Evolutionary conservation across 2,329 filamentous ascomycete species (phyloP).

Genomic region (Didymella pomorum): DNA sequence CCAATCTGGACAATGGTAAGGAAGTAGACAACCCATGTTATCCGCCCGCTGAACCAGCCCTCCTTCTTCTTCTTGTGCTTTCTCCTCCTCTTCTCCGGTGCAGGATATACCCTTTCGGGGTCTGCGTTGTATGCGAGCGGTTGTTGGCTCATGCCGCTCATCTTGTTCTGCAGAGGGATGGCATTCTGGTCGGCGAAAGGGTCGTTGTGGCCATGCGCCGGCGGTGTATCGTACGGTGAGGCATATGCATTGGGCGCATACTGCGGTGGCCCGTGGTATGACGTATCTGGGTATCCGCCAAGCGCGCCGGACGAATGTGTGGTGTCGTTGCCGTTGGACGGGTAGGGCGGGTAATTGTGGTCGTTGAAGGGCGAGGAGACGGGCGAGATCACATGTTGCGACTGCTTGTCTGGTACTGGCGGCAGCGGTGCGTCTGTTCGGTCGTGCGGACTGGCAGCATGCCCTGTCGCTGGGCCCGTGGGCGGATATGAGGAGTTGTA

Average conservation of each 20-base stretch:
- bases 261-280: conserved; percentile 62
- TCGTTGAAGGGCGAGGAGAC: conserved; percentile 47
- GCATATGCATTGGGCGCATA: conserved; percentile 33
- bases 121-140: conserved; percentile 50
- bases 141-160: conserved; percentile 49
- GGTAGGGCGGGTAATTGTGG: conserved; percentile 59
- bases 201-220: conserved; percentile 61
- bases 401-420: conserved; percentile 35
- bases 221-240: conserved; percentile 52
- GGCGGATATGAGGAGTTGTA: conserved; percentile 59
- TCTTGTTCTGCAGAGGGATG: conserved; percentile 55
- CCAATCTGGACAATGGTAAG: conserved; percentile 78
- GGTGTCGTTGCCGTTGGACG: conserved; percentile 37
- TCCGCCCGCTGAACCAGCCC: conserved; percentile 64
- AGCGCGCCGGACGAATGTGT: conserved; percentile 57
- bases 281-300: conserved; percentile 62
- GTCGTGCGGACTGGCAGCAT: conserved; percentile 23
- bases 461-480: conserved; percentile 20
- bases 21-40: conserved; percentile 83
- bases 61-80: conserved; percentile 54
- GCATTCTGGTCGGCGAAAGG: conserved; percentile 59
- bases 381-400: conserved; percentile 41
- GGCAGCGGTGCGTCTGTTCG: conserved; percentile 54
- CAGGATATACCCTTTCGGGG: conserved; percentile 51
- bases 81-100: conserved; percentile 29